phyloP scores from a whole-genome alignment of 495 filamentous ascomycete genomes.

The Xanthoparmelia taractica region DNA sequence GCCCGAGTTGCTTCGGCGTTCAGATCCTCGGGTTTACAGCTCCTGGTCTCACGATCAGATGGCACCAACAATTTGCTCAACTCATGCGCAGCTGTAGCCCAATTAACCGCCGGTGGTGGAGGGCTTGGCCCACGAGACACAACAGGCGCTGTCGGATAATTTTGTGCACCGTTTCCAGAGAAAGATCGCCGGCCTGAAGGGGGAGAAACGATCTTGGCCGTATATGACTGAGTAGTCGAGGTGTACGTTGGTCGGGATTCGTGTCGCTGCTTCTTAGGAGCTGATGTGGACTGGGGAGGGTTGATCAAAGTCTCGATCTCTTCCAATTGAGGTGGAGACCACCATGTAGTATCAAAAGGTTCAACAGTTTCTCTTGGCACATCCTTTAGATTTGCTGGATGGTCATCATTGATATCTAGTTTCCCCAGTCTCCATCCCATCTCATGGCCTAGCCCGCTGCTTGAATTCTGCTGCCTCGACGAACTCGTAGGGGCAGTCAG shows the following conservation, averaged over 20 bases:
- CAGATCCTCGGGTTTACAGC: conserved; percentile 68
- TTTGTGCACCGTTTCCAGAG: conserved; percentile 27
- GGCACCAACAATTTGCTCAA: conserved; percentile 79
- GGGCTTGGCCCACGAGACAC: conserved; percentile 47
- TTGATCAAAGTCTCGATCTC: conserved; percentile 53
- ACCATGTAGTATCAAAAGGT: conserved; percentile 65
- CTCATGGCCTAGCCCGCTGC: conserved; percentile 43
- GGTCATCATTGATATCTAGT: conserved; percentile 9
- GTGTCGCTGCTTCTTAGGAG: conserved; percentile 44
- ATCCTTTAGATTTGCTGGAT: conserved; percentile 2
- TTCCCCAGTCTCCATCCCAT: conserved; percentile 42
- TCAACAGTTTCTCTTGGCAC: conserved; percentile 3
- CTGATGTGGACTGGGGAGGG: conserved; percentile 36
- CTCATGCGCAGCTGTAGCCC: conserved; percentile 74
- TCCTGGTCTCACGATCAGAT: conserved; percentile 56
- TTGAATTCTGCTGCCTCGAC: conserved; percentile 30
- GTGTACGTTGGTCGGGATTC: conserved; percentile 57
- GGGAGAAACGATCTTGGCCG: conserved; percentile 60
- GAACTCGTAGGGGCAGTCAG: conserved; percentile 10
- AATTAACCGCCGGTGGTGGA: conserved; percentile 69
- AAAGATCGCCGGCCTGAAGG: conserved; percentile 44
- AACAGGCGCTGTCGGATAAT: conserved; percentile 25
- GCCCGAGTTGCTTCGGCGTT: conserved; percentile 55
- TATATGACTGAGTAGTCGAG: conserved; percentile 69
- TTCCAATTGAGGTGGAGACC: conserved; percentile 59